Evolutionary conservation across 345 rosid genomes (phyloP).

Genomic region (Brassica carinata): DNA sequence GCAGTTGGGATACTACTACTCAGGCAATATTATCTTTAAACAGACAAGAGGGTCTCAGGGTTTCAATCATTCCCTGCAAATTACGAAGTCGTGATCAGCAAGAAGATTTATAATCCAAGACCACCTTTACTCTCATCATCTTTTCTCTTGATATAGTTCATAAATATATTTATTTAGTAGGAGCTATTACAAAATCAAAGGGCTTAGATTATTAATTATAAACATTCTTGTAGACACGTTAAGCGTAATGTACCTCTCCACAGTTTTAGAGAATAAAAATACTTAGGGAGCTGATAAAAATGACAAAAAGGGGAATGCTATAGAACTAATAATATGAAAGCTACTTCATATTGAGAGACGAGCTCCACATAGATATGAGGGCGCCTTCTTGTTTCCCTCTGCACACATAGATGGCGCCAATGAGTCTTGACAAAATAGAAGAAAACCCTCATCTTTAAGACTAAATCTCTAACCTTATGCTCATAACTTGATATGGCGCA

Average conservation of each 20-base stretch:
- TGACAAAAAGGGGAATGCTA: conserved; percentile 6
- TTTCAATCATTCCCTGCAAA: conserved; percentile 42
- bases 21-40: conserved; percentile 47
- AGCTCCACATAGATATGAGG: conserved; percentile 47
- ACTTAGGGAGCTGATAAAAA: conserved; percentile 39
- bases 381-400: conserved; percentile 78
- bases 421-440: conserved; percentile 2
- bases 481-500: conserved; percentile 66
- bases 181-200: conserved; percentile 41
- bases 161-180: conserved; percentile 47
- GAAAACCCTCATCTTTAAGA: neutral
- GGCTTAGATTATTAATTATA: conserved; percentile 49
- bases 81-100: conserved; percentile 27
- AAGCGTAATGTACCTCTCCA: conserved; percentile 45
- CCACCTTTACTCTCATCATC: conserved; percentile 30
- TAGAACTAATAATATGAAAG: neutral
- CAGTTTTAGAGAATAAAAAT: conserved; percentile 54
- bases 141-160: conserved; percentile 46
- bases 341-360: conserved; percentile 11
- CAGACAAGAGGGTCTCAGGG: conserved; percentile 3
- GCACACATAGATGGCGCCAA: conserved; percentile 32
- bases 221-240: conserved; percentile 61
- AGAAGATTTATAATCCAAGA: conserved; percentile 28
- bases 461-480: conserved; percentile 53
- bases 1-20: conserved; percentile 46